phyloP scores from a whole-genome alignment of 176 grass and related monocot genomes.

The Zea mays region DNA sequence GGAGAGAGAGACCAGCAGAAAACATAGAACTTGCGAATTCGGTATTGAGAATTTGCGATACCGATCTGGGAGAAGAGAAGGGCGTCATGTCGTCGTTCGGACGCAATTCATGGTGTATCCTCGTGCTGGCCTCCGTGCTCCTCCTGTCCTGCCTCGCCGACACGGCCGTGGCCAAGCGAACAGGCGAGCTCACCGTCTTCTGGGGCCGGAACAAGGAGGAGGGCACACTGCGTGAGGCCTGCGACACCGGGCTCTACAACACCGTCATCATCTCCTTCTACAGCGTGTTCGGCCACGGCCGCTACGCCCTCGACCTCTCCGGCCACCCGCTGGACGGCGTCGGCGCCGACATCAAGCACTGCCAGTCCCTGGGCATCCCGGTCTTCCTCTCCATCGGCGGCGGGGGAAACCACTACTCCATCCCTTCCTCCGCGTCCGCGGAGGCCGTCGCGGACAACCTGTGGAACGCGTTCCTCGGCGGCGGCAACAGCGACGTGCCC shows the following conservation, averaged over 20 bases:
- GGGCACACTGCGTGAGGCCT: not conserved
- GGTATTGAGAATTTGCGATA: no score
- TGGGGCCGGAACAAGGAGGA: conserved; percentile 24
- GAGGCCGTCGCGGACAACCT: conserved; percentile 5
- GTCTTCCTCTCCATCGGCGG: conserved; percentile 23
- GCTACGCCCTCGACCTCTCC: conserved; percentile 14
- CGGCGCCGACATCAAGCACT: conserved; percentile 24
- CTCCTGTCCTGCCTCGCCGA: not conserved
- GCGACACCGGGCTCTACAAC: conserved; percentile 17
- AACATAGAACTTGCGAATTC: no score
- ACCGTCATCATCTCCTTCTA: conserved; percentile 29
- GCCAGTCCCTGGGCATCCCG: not conserved
- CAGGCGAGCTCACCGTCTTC: not conserved
- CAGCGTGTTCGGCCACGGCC: conserved; percentile 17
- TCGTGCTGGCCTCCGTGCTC: no score
- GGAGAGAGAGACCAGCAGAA: no score
- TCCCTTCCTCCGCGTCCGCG: not conserved
- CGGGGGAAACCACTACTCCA: not conserved
- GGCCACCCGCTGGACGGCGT: not conserved
- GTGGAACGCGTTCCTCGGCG: conserved; percentile 4
- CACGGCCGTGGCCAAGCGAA: not conserved
- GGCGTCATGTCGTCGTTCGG: no score
- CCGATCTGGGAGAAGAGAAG: no score
- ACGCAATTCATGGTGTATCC: no score
- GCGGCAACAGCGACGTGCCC: not conserved